A percentile compares a stretch with the other conserved stretches of the same genome.
Evolutionary conservation across 1,139 yeast species (phyloP).

Genomic region (Geotrichum europaeum): DNA sequence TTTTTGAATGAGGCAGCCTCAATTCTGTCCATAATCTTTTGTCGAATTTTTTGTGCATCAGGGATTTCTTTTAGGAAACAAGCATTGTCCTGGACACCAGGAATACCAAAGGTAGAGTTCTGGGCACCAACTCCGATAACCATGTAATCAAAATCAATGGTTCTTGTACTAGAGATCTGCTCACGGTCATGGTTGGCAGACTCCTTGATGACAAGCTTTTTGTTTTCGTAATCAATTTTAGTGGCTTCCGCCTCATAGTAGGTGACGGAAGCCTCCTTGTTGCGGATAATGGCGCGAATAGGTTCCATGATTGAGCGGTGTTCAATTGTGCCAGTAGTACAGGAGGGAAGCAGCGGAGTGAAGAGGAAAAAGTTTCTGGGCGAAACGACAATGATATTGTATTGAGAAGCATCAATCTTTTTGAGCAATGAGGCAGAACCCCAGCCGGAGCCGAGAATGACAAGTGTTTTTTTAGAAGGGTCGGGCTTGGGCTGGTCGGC

Average conservation of each 20-base stretch:
- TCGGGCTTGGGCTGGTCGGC: slow-evolving; percentile 34
- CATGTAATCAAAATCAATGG: slow-evolving; percentile 60
- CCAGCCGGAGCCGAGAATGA: slow-evolving; percentile 93
- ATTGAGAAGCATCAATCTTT: slow-evolving; percentile 76
- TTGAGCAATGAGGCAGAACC: slow-evolving; percentile 54
- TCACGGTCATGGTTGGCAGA: slow-evolving; percentile 31
- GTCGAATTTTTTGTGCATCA: slow-evolving; percentile 73
- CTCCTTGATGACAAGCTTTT: slow-evolving; percentile 52
- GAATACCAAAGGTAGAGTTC: slow-evolving; percentile 87
- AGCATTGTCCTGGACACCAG: slow-evolving; percentile 86
- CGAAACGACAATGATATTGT: slow-evolving; percentile 83
- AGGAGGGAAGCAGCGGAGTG: slow-evolving; percentile 89
- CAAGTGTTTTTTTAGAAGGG: slow-evolving; percentile 76
- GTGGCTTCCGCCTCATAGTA: slow-evolving; percentile 92
- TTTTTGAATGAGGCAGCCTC: slow-evolving; percentile 79
- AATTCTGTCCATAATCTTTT: slow-evolving; percentile 69
- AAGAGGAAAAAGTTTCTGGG: slow-evolving; percentile 93
- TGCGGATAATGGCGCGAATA: slow-evolving; percentile 65
- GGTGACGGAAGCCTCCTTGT: slow-evolving; percentile 69
- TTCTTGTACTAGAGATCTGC: slow-evolving; percentile 7
- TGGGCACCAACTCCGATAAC: slow-evolving; percentile 91
- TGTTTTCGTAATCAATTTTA: slow-evolving; percentile 62
- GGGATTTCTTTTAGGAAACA: slow-evolving; percentile 80
- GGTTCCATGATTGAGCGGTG: slow-evolving; percentile 87
- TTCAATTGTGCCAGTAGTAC: slow-evolving; percentile 91